phyloP scores from a whole-genome alignment of 2,329 filamentous ascomycete genomes.

The Lachnellula subtilissima region DNA sequence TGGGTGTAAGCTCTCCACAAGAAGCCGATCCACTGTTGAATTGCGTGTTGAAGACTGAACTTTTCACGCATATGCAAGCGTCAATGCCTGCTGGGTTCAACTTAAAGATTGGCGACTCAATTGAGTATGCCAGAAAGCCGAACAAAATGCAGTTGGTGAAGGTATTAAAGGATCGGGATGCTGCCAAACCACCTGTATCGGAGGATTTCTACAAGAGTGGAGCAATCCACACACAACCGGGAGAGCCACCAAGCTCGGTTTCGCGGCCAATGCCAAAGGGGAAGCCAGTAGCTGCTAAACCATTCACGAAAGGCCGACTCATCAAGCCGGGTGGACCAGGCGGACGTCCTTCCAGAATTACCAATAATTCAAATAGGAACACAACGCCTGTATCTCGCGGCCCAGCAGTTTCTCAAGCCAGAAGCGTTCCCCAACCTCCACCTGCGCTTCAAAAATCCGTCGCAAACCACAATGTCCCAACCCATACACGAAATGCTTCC shows the following conservation, averaged over 20 bases:
- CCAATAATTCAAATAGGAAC: conserved; percentile 38
- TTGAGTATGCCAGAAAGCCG: conserved; percentile 97
- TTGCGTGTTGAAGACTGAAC: conserved; percentile 93
- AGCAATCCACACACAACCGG: conserved; percentile 77
- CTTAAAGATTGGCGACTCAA: conserved; percentile 74
- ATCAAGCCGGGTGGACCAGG: conserved; percentile 85
- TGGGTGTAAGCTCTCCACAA: conserved; percentile 83
- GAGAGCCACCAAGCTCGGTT: conserved; percentile 75
- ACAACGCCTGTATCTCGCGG: conserved; percentile 28
- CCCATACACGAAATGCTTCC: conserved; percentile 52
- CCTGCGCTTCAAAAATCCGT: conserved; percentile 24
- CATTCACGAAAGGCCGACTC: conserved; percentile 89
- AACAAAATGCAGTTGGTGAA: conserved; percentile 88
- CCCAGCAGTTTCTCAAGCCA: conserved; percentile 12
- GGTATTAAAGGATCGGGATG: conserved; percentile 69
- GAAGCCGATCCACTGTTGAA: conserved; percentile 91
- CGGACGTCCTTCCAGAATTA: conserved; percentile 70
- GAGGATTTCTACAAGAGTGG: conserved; percentile 93
- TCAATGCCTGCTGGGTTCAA: conserved; percentile 70
- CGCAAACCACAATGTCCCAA: conserved; percentile 33
- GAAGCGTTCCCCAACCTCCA: conserved; percentile 30
- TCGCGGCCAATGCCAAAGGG: conserved; percentile 83
- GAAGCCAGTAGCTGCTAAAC: conserved; percentile 79
- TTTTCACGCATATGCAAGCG: conserved; percentile 86
- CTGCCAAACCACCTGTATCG: conserved; percentile 47